Percentiles rank a stretch among this genome's conserved stretches.
Evolutionary conservation across 768 basidiomycete species (phyloP).

Genomic region (Rickenella mellea): DNA sequence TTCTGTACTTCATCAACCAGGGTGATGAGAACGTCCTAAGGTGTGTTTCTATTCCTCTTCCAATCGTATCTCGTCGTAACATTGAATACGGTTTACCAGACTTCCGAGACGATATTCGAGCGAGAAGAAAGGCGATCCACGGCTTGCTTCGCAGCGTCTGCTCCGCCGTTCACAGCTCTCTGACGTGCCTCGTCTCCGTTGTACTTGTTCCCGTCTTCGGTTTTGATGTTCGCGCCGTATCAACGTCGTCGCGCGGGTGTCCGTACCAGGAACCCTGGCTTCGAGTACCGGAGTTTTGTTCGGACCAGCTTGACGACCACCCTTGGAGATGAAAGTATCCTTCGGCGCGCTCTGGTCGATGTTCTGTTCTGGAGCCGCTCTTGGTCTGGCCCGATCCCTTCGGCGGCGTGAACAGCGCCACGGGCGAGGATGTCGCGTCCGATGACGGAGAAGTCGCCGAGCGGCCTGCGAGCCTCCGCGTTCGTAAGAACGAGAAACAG

Average conservation of each 20-base stretch:
- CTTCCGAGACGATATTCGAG: constrained; percentile 68
- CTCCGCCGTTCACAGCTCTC: constrained; percentile 14
- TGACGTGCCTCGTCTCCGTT: constrained; percentile 20
- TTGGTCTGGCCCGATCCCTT: constrained; percentile 52
- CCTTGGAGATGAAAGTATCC: constrained; percentile 51
- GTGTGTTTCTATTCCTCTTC: no score
- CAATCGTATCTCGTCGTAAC: no score
- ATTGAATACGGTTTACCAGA: no score
- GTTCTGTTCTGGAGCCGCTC: constrained; percentile 45
- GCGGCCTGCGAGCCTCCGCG: constrained; percentile 82
- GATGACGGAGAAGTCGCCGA: constrained; percentile 67
- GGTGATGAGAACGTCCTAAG: constrained; percentile 96
- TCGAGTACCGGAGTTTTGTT: constrained; percentile 42
- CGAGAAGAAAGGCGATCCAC: constrained; percentile 35
- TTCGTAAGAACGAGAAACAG: constrained; percentile 85
- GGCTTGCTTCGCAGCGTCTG: constrained; percentile 11
- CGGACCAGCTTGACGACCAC: constrained; percentile 28
- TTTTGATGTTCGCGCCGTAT: constrained; percentile 25
- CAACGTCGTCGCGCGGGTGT: constrained; percentile 40
- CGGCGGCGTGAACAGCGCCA: constrained; percentile 61
- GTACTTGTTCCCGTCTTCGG: constrained; percentile 13
- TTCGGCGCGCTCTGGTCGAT: constrained; percentile 63
- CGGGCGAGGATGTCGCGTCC: constrained; percentile 80
- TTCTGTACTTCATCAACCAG: constrained; percentile 78
- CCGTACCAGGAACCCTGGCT: constrained; percentile 33